Percentiles rank a stretch among this genome's conserved stretches.
Conservation (phyloP, 2,329 filamentous ascomycete genomes). For the Fusarium piperis region DNA sequence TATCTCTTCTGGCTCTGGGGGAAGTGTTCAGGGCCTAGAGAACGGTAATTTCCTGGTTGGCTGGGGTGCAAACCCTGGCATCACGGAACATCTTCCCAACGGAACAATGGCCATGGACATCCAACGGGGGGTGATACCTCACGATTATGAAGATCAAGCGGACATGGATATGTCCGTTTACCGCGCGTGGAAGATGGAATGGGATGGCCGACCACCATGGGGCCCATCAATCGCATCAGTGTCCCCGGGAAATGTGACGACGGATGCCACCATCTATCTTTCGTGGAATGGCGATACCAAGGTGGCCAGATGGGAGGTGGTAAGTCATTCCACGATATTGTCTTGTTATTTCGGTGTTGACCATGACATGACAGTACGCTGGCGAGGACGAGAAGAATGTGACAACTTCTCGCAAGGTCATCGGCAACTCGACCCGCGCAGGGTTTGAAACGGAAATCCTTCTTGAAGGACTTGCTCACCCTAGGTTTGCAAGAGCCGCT, state of each 20-base stretch:
- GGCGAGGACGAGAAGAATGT: constrained; percentile 29
- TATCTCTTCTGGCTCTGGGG: constrained; percentile 60
- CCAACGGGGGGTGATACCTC: constrained; percentile 53
- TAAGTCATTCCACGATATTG: constrained; percentile 4
- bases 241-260: constrained; percentile 8
- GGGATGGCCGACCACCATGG: constrained; percentile 39
- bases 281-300: constrained; percentile 44
- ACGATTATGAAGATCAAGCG: constrained; percentile 39
- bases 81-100: constrained; percentile 54
- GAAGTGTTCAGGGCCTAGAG: constrained; percentile 61
- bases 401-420: constrained; percentile 12
- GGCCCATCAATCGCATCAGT: constrained; percentile 36
- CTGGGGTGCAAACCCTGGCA: constrained; percentile 63
- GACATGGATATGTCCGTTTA: constrained; percentile 36
- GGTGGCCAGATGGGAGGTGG: constrained; percentile 36
- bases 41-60: constrained; percentile 65
- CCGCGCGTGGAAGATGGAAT: constrained; percentile 41
- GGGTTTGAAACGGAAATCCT: constrained; percentile 35
- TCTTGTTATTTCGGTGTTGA: background rate
- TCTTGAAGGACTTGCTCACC: constrained; percentile 1
- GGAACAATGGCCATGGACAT: constrained; percentile 50
- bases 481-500: constrained; percentile 26
- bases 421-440: constrained; percentile 33
- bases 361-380: constrained; percentile 19
- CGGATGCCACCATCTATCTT: constrained; percentile 32